Conservation (phyloP, 345 rosid genomes). For the Draba incana region DNA sequence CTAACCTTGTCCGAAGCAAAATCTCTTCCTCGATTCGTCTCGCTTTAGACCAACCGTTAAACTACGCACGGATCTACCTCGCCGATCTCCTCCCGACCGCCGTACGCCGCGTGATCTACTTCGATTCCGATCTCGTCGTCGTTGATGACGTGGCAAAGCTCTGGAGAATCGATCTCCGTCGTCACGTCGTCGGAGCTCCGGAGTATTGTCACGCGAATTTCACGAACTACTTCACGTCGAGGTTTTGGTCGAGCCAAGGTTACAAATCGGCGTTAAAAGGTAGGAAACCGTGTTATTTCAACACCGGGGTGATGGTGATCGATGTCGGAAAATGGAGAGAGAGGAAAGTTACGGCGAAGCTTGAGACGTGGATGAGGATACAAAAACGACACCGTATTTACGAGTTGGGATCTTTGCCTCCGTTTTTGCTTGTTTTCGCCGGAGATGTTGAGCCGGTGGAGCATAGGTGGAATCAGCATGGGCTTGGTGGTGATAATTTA, state of each 20-base stretch:
- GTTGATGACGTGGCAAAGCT: constrained; percentile 87
- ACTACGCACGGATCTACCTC: constrained; percentile 86
- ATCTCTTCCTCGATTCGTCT: constrained; percentile 77
- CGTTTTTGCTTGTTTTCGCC: constrained; percentile 79
- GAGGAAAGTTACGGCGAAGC: constrained; percentile 60
- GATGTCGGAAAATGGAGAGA: constrained; percentile 75
- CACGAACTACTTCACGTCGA: constrained; percentile 64
- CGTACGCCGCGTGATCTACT: constrained; percentile 76
- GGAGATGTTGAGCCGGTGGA: constrained; percentile 79
- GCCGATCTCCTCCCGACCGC: constrained; percentile 70
- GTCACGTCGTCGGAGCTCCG: constrained; percentile 80
- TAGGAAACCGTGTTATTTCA: constrained; percentile 70
- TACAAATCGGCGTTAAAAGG: constrained; percentile 54
- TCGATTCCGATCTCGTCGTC: constrained; percentile 84
- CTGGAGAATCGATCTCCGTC: constrained; percentile 59
- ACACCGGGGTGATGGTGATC: constrained; percentile 96
- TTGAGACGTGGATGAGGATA: constrained; percentile 77
- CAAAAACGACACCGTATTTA: constrained; percentile 77
- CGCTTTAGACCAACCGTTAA: constrained; percentile 84
- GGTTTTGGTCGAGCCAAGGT: constrained; percentile 67
- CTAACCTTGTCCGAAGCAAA: constrained; percentile 59
- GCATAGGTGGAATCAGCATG: constrained; percentile 95
- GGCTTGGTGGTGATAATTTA: constrained; percentile 85
- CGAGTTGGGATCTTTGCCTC: constrained; percentile 84
- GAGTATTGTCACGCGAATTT: constrained; percentile 86